Conservation (phyloP, 305 asterid species). For the Solanum chacoense region DNA sequence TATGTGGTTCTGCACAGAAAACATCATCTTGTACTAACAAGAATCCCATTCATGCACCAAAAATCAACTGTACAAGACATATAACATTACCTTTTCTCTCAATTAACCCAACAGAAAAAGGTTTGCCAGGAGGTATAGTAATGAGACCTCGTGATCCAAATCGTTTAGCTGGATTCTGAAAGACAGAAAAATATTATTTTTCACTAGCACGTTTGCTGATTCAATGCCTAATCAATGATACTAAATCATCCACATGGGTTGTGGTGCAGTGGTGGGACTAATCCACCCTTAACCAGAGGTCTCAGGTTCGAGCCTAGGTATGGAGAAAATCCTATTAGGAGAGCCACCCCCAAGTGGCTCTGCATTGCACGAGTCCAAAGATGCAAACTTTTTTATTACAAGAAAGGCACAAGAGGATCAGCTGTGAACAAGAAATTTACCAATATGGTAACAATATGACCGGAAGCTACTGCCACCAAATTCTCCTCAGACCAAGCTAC, state of each 20-base stretch:
- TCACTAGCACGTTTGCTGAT: neutral
- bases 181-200: neutral
- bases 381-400: neutral
- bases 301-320: neutral
- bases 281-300: neutral
- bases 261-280: neutral
- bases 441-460: slow-evolving; percentile 47
- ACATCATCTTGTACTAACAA: neutral
- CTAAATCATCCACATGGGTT: neutral
- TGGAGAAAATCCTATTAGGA: neutral
- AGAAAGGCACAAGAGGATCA: neutral
- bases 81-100: slow-evolving; percentile 39
- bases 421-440: slow-evolving; percentile 13
- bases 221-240: neutral
- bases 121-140: slow-evolving; percentile 40
- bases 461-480: slow-evolving; percentile 71
- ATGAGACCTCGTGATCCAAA: slow-evolving; percentile 69
- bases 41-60: neutral
- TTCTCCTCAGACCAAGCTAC: slow-evolving; percentile 91
- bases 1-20: neutral
- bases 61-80: neutral
- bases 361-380: neutral
- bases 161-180: slow-evolving; percentile 56
- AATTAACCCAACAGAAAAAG: slow-evolving; percentile 60
- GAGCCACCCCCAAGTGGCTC: neutral